Base-by-base conservation (phyloP, 441 rosid genomes). In the Arabidopsis hybrid region DNA sequence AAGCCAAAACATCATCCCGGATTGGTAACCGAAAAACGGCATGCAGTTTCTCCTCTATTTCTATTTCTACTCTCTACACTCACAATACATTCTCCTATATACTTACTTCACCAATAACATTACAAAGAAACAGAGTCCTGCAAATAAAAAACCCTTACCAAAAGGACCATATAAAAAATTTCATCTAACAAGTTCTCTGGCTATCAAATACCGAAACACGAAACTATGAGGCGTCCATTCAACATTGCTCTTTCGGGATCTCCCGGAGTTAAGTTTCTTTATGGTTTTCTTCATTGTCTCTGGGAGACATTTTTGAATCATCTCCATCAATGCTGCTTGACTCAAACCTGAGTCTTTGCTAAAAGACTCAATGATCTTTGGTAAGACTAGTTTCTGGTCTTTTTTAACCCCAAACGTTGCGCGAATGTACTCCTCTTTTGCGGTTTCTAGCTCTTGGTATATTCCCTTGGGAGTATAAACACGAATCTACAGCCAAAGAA, bases 191-290 rank as follows among this genome's bases (percentile, higher is more conserved):
- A 92, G 68, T 76, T 91, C 99, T 78, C 87, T 95, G 14, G 92
- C 74, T 76, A 95, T 89, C 73, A 95, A 86, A 84, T 89, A 95
- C 62, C 99, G 84, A 55, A 95, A 92, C 58, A 74, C 83, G 47
- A 91, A 92, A 67, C 89, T 90, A 79, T 95, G 97, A 1, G 98
- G 89, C 47, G 79, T 76, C 97, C 97, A 92, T 35, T 88, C 92
- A 3, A 78, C 47, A 5, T 89, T 86, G 86, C 64, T 85, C 85
- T 89, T 92, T 31, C 86, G 79, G 5, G 85, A 76, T 80, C 86
- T 92, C 64, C 88, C 88, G 10, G 69, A 79, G 74, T 79, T 87
- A 39, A 84, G 83, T 81, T 89, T 86, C 80, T 86, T 88, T 7
- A 88, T 57, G 40, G 79, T 81, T 77, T 79, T 85, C 73, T 80